phyloP scores from a whole-genome alignment of 148 eudicot genomes.

The Silene uniflora region DNA sequence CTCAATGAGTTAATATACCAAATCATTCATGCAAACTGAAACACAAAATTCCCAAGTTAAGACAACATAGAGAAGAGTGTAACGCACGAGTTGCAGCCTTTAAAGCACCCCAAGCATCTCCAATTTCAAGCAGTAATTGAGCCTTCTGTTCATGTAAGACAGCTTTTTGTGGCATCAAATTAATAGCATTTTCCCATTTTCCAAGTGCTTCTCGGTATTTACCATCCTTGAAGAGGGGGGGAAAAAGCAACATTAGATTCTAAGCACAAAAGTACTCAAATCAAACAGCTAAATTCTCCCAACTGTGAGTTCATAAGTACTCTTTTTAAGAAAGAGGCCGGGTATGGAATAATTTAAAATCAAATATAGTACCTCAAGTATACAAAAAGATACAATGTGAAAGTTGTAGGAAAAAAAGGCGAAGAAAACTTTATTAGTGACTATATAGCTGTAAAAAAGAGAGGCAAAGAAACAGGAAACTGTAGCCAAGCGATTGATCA shows the following conservation, averaged over 20 bases:
- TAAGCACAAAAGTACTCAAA: conserved; percentile 5
- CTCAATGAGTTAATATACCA: too few relatives aligned
- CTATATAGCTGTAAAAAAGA: too few relatives aligned
- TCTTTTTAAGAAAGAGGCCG: neutral
- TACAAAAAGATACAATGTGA: too few relatives aligned
- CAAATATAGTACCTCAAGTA: too few relatives aligned
- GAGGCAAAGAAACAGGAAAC: too few relatives aligned
- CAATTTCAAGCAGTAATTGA: conserved; percentile 78
- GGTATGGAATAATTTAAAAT: too few relatives aligned
- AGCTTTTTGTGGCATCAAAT: conserved; percentile 61
- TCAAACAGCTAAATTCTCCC: neutral
- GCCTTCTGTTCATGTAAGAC: conserved; percentile 81
- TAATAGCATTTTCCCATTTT: conserved; percentile 84
- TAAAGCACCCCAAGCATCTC: conserved; percentile 84
- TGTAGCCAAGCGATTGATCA: too few relatives aligned
- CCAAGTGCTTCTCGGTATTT: conserved; percentile 81
- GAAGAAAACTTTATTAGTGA: too few relatives aligned
- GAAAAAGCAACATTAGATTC: conserved; percentile 11
- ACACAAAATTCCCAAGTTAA: conserved; percentile 11
- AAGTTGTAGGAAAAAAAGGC: too few relatives aligned
- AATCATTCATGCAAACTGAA: conserved; percentile 2
- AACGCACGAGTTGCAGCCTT: conserved; percentile 73
- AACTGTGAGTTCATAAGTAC: neutral
- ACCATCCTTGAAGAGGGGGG: conserved; percentile 49
- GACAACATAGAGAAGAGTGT: conserved; percentile 20